Percentiles rank a stretch among this genome's conserved stretches.
phyloP scores from a whole-genome alignment of 257 asterid genomes.

The Solanum commersonii region DNA sequence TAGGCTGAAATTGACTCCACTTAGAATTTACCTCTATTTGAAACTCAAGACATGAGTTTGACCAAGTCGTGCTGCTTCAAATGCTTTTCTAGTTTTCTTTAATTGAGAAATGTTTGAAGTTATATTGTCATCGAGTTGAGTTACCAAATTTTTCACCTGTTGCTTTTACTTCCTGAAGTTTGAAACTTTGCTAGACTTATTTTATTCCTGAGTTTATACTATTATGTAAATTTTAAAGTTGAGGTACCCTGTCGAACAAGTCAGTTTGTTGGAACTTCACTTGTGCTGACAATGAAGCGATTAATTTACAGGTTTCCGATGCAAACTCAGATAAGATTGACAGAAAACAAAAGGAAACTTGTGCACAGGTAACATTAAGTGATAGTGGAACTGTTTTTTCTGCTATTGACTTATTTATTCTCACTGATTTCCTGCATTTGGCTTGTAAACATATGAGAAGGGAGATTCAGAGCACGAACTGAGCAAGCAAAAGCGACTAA shows the following conservation, averaged over 20 bases:
- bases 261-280: not conserved
- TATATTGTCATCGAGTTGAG: not conserved
- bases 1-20: not conserved
- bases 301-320: slow-evolving; percentile 6
- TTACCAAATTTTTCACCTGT: not conserved
- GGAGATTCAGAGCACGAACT: slow-evolving; percentile 18
- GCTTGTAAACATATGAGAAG: slow-evolving; percentile 17
- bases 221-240: not conserved
- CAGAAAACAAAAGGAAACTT: not conserved
- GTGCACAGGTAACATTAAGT: not conserved
- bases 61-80: not conserved
- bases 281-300: not conserved
- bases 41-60: not conserved
- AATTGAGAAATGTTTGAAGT: not conserved
- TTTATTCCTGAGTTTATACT: not conserved
- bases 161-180: not conserved
- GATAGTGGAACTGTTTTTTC: not conserved
- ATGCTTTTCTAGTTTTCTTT: not conserved
- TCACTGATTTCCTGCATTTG: slow-evolving; percentile 11
- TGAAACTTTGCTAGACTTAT: not conserved
- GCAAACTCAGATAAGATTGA: slow-evolving; percentile 10
- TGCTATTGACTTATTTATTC: not conserved
- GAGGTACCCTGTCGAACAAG: not conserved
- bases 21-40: not conserved
- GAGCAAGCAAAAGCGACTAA: slow-evolving; percentile 48